Conservation (phyloP, 768 basidiomycete species). For the Multifurca ochricompacta region DNA sequence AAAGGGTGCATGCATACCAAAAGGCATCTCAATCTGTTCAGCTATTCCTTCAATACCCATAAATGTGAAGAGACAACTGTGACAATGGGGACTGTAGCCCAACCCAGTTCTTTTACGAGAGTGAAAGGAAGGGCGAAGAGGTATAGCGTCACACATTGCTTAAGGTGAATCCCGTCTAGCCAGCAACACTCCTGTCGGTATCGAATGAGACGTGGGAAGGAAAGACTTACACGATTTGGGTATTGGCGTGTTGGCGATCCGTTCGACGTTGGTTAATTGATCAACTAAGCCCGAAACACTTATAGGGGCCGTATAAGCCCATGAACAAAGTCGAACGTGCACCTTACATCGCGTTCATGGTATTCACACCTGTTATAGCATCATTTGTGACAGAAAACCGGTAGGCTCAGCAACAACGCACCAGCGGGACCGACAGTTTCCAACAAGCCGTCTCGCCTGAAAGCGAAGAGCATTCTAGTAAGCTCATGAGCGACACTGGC, state of each 20-base stretch:
- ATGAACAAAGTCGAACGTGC: not conserved
- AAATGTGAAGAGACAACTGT: constrained; percentile 86
- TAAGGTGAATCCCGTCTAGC: constrained; percentile 82
- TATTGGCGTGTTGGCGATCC: constrained; percentile 84
- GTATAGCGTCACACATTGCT: constrained; percentile 92
- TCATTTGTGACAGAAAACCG: not conserved
- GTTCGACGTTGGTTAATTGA: constrained; percentile 79
- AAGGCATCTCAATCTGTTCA: constrained; percentile 92
- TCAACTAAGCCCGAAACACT: constrained; percentile 80
- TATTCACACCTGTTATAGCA: constrained; percentile 52
- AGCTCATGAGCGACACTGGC: constrained; percentile 78
- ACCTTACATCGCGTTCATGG: constrained; percentile 59
- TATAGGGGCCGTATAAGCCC: not conserved
- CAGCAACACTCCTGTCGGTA: constrained; percentile 6
- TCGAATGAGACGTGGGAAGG: not conserved
- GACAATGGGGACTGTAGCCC: constrained; percentile 78
- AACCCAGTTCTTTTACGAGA: constrained; percentile 73
- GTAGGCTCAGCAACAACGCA: constrained; percentile 25
- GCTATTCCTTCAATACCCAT: constrained; percentile 97
- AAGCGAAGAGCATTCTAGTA: constrained; percentile 56
- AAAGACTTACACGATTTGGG: constrained; percentile 56
- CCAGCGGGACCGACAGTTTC: constrained; percentile 90
- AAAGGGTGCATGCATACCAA: constrained; percentile 43
- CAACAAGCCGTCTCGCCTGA: constrained; percentile 71
- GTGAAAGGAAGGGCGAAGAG: constrained; percentile 87